Base-by-base conservation (phyloP, 768 basidiomycete species). In the Lactarius hengduanensis region DNA sequence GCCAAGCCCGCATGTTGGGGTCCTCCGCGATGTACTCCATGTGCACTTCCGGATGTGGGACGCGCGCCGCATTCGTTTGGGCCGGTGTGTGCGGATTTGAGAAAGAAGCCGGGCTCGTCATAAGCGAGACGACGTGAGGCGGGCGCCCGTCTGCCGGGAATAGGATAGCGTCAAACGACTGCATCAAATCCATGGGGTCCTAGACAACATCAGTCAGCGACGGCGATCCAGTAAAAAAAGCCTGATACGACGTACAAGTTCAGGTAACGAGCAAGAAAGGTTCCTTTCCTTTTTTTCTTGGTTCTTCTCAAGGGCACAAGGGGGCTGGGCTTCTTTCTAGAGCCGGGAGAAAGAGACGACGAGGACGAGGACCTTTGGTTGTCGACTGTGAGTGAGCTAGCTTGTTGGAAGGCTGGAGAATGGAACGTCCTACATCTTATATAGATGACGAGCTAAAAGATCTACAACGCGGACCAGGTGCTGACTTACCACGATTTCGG, bases 21-120 rank as follows among this genome's bases (percentile, higher is more conserved):
- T 84, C 83, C 77, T 92, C 89, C 72, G 89, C 90, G 71, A 93
- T 86, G 76, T 88, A 90, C 76, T 92, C 90, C 91, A 93, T 93
- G 73, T 89, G 85, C 50, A 90, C 84, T 75, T 92, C 90, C 13
- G 91, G 91, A 75, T 93, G 91, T 0, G 91, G 91, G 80, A 90
- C 83, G 61, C 87, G 86, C 56, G 85, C 77, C 38, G 78, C 74
- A 54, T 79, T 80, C 62, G 61, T 45, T 41, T 62, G 63, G 3
- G 62, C 58, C 11, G 63, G 67, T 22, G 58, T 71, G 70, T 58
- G 70, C 66, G 61, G 72, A 55, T 60, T 50, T 38, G 53, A 66
- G 63, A 64, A 58, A 61, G 59, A 66, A 41, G 63, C 76, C 45
- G 76, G 85, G 84, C 89, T 92, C 28, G 89, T 90, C 87, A 87